Evolutionary conservation across 805 yeast species (phyloP), one percentile per base, ranked within the genome.

Genomic region (Nakazawaea wyomingensis): DNA sequence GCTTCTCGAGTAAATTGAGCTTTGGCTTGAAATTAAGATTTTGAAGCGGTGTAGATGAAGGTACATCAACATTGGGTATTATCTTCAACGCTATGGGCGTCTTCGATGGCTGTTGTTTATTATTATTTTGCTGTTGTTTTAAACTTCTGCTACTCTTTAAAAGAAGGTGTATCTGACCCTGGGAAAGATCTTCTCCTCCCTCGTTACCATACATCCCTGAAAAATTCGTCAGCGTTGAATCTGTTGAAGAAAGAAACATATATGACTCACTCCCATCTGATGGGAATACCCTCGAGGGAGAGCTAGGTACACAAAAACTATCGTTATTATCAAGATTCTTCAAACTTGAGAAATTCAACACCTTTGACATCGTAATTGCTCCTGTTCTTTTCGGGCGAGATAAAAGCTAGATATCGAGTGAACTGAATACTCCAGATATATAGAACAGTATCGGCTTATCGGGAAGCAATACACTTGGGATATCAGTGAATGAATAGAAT

Each of bases 171-270:
- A 43, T 27, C n/a, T 43, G 34, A 17, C 38, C 46, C 10, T 34
- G 19, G 4, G 42, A 27, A 3, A 34, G 24, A 19, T 41, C 44
- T 6, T 41, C 35, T 5, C 19, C 38, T 27, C 14, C 36, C n/a
- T n/a, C n/a, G n/a, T n/a, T n/a, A 13, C 17, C 30, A 16, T 16
- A 18, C 20, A 22, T 13, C n/a, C 17, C 9, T n/a, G 35, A 24
- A 13, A 37, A 18, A 17, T 32, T 28, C 8, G 43, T 13, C 14
- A 17, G 9, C 17, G 47, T 39, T 13, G 40, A 22, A 11, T 44
- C 47, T 19, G 10, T 21, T 7, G 47, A 44, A 8, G 46, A 37
- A 3, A 39, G 30, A 31, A 37, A 44, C 29, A 34, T 16, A 26
- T 22, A 44, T 18, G 47, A 44, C 11, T 44, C 47, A 19, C 24